Evolutionary conservation across 1,139 yeast genomes (phyloP).

Genomic region (Sugiyamaella sp.): DNA sequence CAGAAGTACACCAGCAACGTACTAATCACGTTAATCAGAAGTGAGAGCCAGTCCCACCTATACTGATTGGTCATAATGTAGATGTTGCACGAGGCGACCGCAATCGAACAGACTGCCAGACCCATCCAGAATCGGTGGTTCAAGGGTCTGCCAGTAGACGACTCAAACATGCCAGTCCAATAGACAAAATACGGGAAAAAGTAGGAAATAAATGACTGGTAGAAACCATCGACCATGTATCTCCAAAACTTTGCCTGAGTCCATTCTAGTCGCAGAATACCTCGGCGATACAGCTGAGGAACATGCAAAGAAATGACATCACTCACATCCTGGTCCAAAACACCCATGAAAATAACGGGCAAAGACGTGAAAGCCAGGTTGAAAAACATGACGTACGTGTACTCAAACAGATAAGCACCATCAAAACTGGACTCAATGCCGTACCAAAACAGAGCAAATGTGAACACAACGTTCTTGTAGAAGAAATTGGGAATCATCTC

Average conservation of each 20-base stretch:
- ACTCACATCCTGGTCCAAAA: conserved; percentile 90
- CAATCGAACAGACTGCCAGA: conserved; percentile 72
- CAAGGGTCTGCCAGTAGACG: conserved; percentile 62
- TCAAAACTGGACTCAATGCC: conserved; percentile 85
- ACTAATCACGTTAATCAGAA: conserved; percentile 63
- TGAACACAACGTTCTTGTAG: conserved; percentile 87
- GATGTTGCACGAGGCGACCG: conserved; percentile 77
- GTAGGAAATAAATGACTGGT: conserved; percentile 82
- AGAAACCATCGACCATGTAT: conserved; percentile 85
- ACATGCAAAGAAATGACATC: conserved; percentile 79
- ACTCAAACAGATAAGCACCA: conserved; percentile 89
- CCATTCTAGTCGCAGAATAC: conserved; percentile 84
- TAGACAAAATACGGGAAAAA: conserved; percentile 83
- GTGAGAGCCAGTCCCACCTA: conserved; percentile 92
- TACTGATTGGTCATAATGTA: conserved; percentile 81
- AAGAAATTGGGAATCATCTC: conserved; percentile 96
- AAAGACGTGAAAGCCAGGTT: conserved; percentile 93
- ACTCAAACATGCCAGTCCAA: conserved; percentile 58
- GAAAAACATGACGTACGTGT: conserved; percentile 88
- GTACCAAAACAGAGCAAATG: conserved; percentile 90
- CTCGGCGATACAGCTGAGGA: conserved; percentile 88
- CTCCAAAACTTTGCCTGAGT: conserved; percentile 74
- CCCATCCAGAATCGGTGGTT: conserved; percentile 92
- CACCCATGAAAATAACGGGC: conserved; percentile 88
- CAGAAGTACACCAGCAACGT: conserved; percentile 73